A percentile compares a stretch with the other conserved stretches of the same genome.
Evolutionary conservation across 1,284 basidiomycete species (phyloP).

Genomic region (Malassezia pachydermatis): DNA sequence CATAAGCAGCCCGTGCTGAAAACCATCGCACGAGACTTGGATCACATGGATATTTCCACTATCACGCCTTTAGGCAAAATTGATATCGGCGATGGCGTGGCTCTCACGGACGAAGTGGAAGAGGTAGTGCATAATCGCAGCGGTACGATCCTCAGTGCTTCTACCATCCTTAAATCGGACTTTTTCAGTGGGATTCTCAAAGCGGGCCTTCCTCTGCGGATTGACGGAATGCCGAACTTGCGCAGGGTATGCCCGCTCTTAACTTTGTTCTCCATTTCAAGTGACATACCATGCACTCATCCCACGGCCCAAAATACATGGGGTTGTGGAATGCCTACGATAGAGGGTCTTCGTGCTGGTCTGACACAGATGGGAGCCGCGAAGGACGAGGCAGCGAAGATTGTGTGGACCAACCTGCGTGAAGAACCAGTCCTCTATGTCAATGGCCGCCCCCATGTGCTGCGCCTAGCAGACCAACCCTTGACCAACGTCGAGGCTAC

Average conservation of each 20-base stretch:
- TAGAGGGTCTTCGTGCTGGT: slow-evolving; percentile 41
- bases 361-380: slow-evolving; percentile 39
- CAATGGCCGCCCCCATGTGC: slow-evolving; percentile 66
- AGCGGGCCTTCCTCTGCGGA: slow-evolving; percentile 31
- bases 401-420: slow-evolving; percentile 44
- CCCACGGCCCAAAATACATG: slow-evolving; percentile 33
- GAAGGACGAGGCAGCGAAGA: slow-evolving; percentile 23
- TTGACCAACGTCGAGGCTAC: slow-evolving; percentile 56
- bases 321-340: slow-evolving; percentile 46
- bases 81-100: slow-evolving; percentile 58
- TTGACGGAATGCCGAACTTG: slow-evolving; percentile 46
- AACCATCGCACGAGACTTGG: slow-evolving; percentile 85
- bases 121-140: slow-evolving; percentile 64
- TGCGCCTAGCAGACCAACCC: slow-evolving; percentile 67
- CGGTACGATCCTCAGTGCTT: slow-evolving; percentile 78
- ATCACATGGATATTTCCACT: slow-evolving; percentile 65
- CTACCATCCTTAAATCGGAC: slow-evolving; percentile 92
- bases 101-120: slow-evolving; percentile 52
- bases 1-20: slow-evolving; percentile 62
- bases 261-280: background rate
- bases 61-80: slow-evolving; percentile 67
- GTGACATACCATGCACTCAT: slow-evolving; percentile 15
- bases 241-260: slow-evolving; percentile 35
- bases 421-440: slow-evolving; percentile 47
- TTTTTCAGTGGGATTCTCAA: slow-evolving; percentile 59